Evolutionary conservation across 192 early-diverging fungal genomes (phyloP).

Genomic region (Kappamyces sp.): DNA sequence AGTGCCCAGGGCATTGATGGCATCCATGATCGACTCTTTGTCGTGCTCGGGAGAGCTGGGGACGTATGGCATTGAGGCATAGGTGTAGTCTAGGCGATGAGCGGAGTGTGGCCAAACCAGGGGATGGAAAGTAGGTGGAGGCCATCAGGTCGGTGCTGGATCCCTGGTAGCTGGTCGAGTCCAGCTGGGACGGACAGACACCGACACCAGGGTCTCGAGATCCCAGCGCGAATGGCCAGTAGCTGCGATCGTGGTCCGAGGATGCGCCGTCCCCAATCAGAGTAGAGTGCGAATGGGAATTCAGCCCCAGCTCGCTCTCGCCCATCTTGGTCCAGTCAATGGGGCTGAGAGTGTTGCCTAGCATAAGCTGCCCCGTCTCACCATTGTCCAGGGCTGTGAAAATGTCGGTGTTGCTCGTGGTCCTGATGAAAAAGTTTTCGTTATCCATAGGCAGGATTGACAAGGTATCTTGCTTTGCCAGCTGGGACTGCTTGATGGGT

Average conservation of each 20-base stretch:
- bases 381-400: slow-evolving; percentile 6
- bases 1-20: slow-evolving; percentile 8
- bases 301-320: slow-evolving; percentile 5
- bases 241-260: neutral
- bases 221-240: slow-evolving; percentile 12
- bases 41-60: too few relatives aligned
- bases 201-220: neutral
- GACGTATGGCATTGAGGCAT: too few relatives aligned
- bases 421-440: slow-evolving; percentile 7
- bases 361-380: neutral
- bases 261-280: slow-evolving; percentile 1
- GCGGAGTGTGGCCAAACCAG: too few relatives aligned
- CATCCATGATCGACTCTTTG: neutral
- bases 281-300: slow-evolving; percentile 6
- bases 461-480: slow-evolving; percentile 10
- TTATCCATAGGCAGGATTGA: neutral
- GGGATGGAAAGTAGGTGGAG: too few relatives aligned
- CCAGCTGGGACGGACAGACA: slow-evolving; percentile 8
- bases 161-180: neutral
- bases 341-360: neutral
- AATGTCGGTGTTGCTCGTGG: slow-evolving; percentile 11
- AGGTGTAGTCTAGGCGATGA: too few relatives aligned
- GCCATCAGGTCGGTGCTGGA: too few relatives aligned
- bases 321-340: slow-evolving; percentile 14
- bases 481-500: neutral